These are phyloP conservation scores for Ceratocystis eucalypticola DNA, from an alignment of 2,329 filamentous ascomycete species.

Conservation along the genomic window DNA sequence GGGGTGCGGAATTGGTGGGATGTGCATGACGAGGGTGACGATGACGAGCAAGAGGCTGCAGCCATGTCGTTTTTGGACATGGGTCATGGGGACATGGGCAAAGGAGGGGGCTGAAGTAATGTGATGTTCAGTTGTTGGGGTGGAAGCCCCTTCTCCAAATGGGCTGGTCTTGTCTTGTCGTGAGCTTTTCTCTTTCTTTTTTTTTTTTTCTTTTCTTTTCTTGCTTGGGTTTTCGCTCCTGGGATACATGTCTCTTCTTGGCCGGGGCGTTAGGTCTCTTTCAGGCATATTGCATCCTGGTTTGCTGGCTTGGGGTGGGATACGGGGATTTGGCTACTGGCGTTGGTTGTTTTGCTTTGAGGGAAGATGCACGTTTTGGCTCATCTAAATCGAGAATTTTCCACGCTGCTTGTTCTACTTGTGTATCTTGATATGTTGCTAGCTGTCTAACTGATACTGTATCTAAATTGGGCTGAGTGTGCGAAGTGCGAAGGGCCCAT, in stretches of 20 bases:
- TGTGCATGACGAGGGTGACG: conserved; percentile 24
- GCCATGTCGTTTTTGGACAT: conserved; percentile 3
- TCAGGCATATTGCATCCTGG: background rate
- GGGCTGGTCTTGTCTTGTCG: background rate
- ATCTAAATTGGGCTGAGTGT: no score
- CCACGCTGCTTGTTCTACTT: no score
- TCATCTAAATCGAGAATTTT: background rate
- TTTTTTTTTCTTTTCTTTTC: background rate
- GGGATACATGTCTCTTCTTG: background rate
- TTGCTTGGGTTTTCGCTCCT: background rate
- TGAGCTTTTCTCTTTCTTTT: background rate
- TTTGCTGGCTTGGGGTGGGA: background rate
- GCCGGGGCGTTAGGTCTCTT: background rate
- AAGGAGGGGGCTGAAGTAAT: background rate
- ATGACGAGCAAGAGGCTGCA: background rate
- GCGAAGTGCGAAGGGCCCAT: no score
- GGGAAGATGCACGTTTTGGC: background rate
- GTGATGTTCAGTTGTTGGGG: background rate
- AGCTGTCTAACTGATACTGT: no score
- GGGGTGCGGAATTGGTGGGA: conserved; percentile 29
- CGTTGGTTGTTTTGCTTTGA: background rate
- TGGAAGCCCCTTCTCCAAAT: no score
- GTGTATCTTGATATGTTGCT: no score
- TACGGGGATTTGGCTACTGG: conserved; percentile 14
- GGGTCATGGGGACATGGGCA: background rate